Evolutionary conservation across 1,284 basidiomycete genomes (phyloP), one percentile per base, ranked within the genome.

Genomic region (Jaminaea rosea): DNA sequence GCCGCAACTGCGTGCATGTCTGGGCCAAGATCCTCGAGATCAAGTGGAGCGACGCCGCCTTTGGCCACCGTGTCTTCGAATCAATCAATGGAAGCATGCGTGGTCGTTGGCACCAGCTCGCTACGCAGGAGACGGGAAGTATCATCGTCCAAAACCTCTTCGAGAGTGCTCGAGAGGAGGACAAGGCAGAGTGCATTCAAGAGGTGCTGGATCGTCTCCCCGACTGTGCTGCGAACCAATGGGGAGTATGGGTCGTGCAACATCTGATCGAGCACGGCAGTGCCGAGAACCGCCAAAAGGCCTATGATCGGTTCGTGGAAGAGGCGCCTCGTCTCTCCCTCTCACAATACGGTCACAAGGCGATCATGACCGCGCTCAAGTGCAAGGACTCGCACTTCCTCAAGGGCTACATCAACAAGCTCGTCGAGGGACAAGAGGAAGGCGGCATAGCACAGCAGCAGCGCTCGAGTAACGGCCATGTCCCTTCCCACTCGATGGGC

Each of bases 161-260:
- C 37, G 69, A 69, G 46, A 64, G 63, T 24, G 65, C 65, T 1
- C 55, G 60, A 31, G 49, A 50, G 1, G 46, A 50, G 3, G 60
- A 64, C 21, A 63, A 67, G 55, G 51, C 49, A 36, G 57, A 59
- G 47, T 67, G 67, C 53, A 52, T 73, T 41, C 26, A 54, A 3
- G 69, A 72, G 58, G 58, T 73, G 47, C 50, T 73, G 21, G 56
- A 53, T 1, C 29, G 60, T 19, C 37, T 69, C 26, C 49, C 56
- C 32, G 56, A 61, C 6, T 67, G 64, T 51, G 65, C 64, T 1
- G 55, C 54, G 17, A 63, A 71, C 28, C 71, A 72, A 49, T 72
- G 67, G 65, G 71, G 71, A 23, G 69, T 73, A 0, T 73, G 71
- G 71, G 65, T 72, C 17, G 61, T 72, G 26, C 63, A 69, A 52